These are phyloP conservation scores for Coelastrella sp. DNA, from an alignment of 139 green algal genomes.

Conservation along the genomic window DNA sequence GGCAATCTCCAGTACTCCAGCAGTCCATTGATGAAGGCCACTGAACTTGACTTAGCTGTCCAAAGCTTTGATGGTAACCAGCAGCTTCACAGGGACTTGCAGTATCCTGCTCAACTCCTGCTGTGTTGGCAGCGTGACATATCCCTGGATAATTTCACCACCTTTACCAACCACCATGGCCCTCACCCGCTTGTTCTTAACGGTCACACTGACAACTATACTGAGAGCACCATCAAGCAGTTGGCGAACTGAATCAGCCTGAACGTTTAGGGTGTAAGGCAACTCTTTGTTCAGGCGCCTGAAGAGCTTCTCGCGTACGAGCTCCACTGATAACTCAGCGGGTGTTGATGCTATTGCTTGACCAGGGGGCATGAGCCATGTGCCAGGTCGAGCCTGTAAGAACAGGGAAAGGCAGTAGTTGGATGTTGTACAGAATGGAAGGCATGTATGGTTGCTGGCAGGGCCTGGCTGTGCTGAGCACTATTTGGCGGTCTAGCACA, in stretches of 20 bases:
- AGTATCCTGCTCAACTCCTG: slow-evolving; percentile 39
- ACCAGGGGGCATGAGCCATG: slow-evolving; percentile 22
- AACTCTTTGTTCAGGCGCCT: slow-evolving; percentile 40
- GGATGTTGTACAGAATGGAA: too few species aligned
- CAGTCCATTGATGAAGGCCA: background rate
- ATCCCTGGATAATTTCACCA: slow-evolving; percentile 42
- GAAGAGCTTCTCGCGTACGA: slow-evolving; percentile 43
- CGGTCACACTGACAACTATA: slow-evolving; percentile 21
- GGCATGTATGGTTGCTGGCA: too few species aligned
- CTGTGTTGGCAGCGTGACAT: slow-evolving; percentile 29
- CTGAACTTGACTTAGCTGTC: too few species aligned
- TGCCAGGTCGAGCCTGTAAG: slow-evolving; percentile 5
- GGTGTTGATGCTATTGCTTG: slow-evolving; percentile 11
- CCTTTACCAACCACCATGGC: slow-evolving; percentile 47
- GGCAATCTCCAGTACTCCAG: background rate
- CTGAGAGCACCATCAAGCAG: background rate
- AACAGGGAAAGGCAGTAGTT: background rate
- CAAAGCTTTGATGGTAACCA: slow-evolving; percentile 32
- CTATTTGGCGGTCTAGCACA: too few species aligned
- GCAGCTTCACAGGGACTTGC: slow-evolving; percentile 19
- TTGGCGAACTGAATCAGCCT: background rate
- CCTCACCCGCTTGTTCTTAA: slow-evolving; percentile 18
- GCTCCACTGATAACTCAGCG: slow-evolving; percentile 37
- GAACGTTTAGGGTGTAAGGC: slow-evolving; percentile 14
- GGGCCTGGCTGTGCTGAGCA: too few species aligned